These are phyloP conservation scores for Grosmannia huntii DNA, from an alignment of 2,329 filamentous ascomycete species.

Conservation along the genomic window DNA sequence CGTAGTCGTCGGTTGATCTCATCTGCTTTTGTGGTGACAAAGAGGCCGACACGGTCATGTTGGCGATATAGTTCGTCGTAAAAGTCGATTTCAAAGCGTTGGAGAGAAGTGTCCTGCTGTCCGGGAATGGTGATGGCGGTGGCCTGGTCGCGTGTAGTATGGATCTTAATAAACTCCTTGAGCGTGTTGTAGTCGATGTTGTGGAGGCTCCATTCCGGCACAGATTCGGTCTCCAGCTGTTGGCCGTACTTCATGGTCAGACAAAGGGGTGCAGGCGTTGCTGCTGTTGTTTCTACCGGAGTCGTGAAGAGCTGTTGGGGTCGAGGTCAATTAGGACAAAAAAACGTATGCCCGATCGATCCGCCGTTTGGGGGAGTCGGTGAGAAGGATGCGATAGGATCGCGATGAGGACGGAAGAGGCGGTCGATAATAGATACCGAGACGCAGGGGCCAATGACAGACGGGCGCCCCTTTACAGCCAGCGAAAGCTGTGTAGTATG, in stretches of 20 bases:
- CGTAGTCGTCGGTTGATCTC: conserved; percentile 60
- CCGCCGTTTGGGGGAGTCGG: not conserved
- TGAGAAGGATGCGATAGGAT: not conserved
- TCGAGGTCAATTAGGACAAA: not conserved
- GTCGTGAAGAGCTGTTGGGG: not conserved
- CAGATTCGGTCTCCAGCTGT: conserved; percentile 60
- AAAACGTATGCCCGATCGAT: not conserved
- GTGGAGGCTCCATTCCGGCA: conserved; percentile 71
- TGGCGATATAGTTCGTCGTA: conserved; percentile 59
- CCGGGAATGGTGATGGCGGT: conserved; percentile 63
- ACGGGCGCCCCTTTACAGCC: not conserved
- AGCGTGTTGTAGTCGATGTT: conserved; percentile 85
- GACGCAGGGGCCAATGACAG: not conserved
- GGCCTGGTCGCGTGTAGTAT: conserved; percentile 60
- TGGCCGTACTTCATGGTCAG: conserved; percentile 61
- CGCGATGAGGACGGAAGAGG: not conserved
- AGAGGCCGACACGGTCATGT: conserved; percentile 65
- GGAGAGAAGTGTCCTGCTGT: conserved; percentile 43
- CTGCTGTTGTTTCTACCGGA: too few species aligned
- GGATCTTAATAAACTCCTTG: conserved; percentile 70
- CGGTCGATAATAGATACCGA: not conserved
- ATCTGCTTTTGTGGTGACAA: conserved; percentile 67
- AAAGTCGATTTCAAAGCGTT: conserved; percentile 58
- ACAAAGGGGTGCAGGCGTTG: too few species aligned
- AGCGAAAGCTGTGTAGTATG: too few species aligned